phyloP scores from a whole-genome alignment of 176 grass and related monocot species.

The Pharus latifolius region DNA sequence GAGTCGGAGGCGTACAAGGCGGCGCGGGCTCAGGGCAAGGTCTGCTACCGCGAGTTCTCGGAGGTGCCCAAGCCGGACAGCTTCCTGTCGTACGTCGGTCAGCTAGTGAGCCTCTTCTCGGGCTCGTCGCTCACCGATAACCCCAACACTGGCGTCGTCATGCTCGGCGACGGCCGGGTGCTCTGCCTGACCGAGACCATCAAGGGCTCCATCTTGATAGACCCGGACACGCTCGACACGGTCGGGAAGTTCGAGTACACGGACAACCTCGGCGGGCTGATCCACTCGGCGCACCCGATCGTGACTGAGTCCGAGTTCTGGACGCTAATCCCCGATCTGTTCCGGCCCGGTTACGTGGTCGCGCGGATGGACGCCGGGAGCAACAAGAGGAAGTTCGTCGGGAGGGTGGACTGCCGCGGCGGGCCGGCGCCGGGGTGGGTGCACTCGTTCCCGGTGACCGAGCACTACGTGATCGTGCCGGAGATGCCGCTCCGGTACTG shows the following conservation, averaged over 20 bases:
- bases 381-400: conserved; percentile 72
- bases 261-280: conserved; percentile 63
- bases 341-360: conserved; percentile 62
- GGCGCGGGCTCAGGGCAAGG: conserved; percentile 51
- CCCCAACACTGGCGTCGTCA: conserved; percentile 91
- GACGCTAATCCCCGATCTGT: conserved; percentile 77
- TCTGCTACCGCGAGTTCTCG: conserved; percentile 97
- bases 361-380: conserved; percentile 70
- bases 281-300: conserved; percentile 90
- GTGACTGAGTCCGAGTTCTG: conserved; percentile 81
- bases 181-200: conserved; percentile 92
- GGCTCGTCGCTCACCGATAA: conserved; percentile 96
- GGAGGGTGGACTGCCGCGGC: conserved; percentile 77
- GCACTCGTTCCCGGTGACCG: conserved; percentile 88
- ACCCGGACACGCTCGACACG: conserved; percentile 91
- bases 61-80: conserved; percentile 56
- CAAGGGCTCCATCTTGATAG: conserved; percentile 78
- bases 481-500: conserved; percentile 98
- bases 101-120: conserved; percentile 68
- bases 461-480: conserved; percentile 85
- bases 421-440: conserved; percentile 91
- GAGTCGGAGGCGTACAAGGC: conserved; percentile 94
- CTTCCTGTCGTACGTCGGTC: conserved; percentile 44
- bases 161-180: conserved; percentile 89
- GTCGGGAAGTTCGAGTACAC: conserved; percentile 74